Conservation (phyloP, 768 basidiomycete genomes). For the Favolaschia claudopus region DNA sequence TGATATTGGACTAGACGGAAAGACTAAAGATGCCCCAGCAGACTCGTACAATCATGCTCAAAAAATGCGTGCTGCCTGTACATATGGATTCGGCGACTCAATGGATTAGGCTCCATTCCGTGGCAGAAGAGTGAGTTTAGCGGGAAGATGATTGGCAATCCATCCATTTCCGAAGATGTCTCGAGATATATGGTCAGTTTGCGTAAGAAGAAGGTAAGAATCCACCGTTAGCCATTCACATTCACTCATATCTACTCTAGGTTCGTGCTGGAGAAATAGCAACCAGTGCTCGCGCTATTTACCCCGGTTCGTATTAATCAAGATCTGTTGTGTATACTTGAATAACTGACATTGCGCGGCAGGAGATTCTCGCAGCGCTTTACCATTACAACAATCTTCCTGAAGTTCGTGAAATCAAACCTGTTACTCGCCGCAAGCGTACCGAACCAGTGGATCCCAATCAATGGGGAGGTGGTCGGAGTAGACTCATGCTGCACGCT, state of each 20-base stretch:
- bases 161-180: constrained; percentile 34
- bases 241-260: background rate
- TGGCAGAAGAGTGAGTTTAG: constrained; percentile 38
- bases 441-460: constrained; percentile 18
- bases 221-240: background rate
- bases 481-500: constrained; percentile 35
- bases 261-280: constrained; percentile 32
- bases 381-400: constrained; percentile 34
- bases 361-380: constrained; percentile 34
- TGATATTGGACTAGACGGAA: constrained; percentile 33
- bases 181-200: constrained; percentile 39
- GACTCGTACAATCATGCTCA: constrained; percentile 42
- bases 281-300: constrained; percentile 37
- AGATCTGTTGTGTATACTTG: background rate
- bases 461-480: constrained; percentile 39
- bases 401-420: constrained; percentile 27
- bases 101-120: constrained; percentile 29
- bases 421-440: constrained; percentile 20
- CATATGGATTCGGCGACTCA: constrained; percentile 36
- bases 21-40: constrained; percentile 16
- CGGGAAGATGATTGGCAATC: constrained; percentile 37
- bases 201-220: constrained; percentile 31
- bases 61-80: constrained; percentile 43
- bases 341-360: background rate
- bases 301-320: constrained; percentile 32